A percentile compares a stretch with the other conserved stretches of the same genome.
Evolutionary conservation across 2,329 filamentous ascomycete genomes (phyloP).

Genomic region (Ophiostoma montium): DNA sequence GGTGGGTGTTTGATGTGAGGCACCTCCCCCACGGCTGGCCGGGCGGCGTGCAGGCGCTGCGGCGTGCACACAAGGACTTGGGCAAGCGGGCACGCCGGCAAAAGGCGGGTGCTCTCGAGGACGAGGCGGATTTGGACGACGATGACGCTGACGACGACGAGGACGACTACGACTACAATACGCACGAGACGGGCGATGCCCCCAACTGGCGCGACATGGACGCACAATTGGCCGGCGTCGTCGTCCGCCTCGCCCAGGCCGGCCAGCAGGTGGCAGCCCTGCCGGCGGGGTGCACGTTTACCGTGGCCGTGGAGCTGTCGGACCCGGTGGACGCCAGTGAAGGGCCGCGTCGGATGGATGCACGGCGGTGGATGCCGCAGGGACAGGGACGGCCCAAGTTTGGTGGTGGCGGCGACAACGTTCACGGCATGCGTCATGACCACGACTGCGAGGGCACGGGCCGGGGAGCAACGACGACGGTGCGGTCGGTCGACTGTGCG

Average conservation of each 20-base stretch:
- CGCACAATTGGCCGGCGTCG: constrained; percentile 55
- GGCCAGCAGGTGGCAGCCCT: constrained; percentile 42
- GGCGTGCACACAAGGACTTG: constrained; percentile 15
- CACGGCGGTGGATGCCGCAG: constrained; percentile 4
- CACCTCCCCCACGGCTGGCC: constrained; percentile 33
- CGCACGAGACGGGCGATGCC: too few species aligned
- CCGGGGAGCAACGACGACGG: constrained; percentile 27
- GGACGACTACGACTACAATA: too few species aligned
- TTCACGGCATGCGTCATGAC: constrained; percentile 11
- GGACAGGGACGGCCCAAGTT: not conserved
- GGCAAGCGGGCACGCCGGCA: not conserved
- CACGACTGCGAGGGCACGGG: constrained; percentile 4
- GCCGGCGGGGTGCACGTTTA: constrained; percentile 56
- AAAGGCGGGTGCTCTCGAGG: not conserved
- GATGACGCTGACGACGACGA: not conserved
- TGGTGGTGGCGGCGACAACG: not conserved
- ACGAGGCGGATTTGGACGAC: not conserved
- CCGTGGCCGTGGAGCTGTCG: constrained; percentile 57
- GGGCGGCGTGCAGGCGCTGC: constrained; percentile 20
- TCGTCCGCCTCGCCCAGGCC: constrained; percentile 47
- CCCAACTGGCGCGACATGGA: constrained; percentile 48
- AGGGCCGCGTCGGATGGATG: not conserved
- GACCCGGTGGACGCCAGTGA: not conserved
- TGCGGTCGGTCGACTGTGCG: constrained; percentile 41
- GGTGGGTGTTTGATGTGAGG: constrained; percentile 46